phyloP scores from a whole-genome alignment of 345 rosid genomes.

The Salix caprea region DNA sequence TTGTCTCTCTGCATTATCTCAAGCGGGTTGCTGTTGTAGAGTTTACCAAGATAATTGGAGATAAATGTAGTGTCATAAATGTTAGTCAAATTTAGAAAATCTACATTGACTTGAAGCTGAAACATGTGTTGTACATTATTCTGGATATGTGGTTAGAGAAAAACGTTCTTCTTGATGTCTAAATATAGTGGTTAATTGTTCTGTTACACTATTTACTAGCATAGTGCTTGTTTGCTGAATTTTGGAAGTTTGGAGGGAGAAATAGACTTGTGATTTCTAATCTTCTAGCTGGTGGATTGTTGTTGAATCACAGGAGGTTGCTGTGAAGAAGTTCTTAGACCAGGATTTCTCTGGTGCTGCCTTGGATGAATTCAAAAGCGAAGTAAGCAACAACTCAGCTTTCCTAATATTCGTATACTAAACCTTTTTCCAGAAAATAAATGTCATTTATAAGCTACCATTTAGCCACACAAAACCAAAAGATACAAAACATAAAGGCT shows the following conservation, averaged over 20 bases:
- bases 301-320: slow-evolving; percentile 76
- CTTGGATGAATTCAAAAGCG: slow-evolving; percentile 91
- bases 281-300: slow-evolving; percentile 24
- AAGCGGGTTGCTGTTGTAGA: neutral
- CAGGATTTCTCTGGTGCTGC: slow-evolving; percentile 99
- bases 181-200: neutral
- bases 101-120: neutral
- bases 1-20: neutral
- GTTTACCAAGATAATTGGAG: neutral
- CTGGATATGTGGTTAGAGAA: neutral
- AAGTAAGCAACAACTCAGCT: slow-evolving; percentile 56
- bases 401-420: slow-evolving; percentile 4
- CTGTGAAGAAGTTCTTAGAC: slow-evolving; percentile 98
- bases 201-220: neutral
- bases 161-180: neutral
- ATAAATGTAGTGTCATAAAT: neutral
- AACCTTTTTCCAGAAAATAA: neutral
- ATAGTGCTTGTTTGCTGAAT: neutral
- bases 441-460: neutral
- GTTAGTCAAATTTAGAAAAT: neutral
- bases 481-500: neutral
- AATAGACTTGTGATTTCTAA: neutral
- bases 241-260: neutral
- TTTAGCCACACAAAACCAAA: neutral
- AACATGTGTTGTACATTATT: neutral